Conservation (phyloP, 371 early-diverging fungal genomes). For the Mortierella sp. region DNA sequence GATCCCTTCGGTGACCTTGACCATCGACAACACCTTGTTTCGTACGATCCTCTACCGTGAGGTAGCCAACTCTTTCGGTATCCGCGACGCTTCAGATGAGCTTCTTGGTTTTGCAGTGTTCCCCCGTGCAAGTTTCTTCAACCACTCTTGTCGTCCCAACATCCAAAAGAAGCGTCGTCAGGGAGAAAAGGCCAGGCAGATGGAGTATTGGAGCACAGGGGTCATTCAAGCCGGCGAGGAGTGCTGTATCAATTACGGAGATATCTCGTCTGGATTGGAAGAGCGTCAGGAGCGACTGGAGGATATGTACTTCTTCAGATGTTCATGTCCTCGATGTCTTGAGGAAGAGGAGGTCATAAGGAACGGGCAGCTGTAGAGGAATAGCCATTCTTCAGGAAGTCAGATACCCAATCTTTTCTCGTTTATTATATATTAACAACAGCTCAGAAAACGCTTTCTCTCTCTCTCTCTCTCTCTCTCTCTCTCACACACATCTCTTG, state of each 20-base stretch:
- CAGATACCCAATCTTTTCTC: no score
- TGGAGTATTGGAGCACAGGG: conserved; percentile 68
- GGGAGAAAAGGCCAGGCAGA: conserved; percentile 44
- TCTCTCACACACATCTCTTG: no score
- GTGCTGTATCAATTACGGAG: conserved; percentile 78
- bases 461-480: no score
- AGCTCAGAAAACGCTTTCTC: no score
- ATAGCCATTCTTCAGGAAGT: neutral
- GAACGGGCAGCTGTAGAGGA: no score
- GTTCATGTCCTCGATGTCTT: conserved; percentile 75
- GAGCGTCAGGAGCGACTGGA: conserved; percentile 62
- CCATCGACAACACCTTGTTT: conserved; percentile 58
- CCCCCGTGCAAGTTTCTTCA: conserved; percentile 81
- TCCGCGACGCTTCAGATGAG: conserved; percentile 69
- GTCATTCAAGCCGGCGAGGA: conserved; percentile 70
- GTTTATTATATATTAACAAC: neutral
- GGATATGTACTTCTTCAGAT: conserved; percentile 75
- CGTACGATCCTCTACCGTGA: conserved; percentile 70
- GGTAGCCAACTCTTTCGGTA: conserved; percentile 75
- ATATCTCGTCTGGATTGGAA: conserved; percentile 53
- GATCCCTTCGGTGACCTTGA: neutral
- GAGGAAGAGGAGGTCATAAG: conserved; percentile 65
- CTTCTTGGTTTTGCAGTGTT: conserved; percentile 75
- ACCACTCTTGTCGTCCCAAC: conserved; percentile 83
- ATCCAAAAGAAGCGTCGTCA: conserved; percentile 59